These are phyloP conservation scores for Rhizopus sp. DNA, from an alignment of 371 early-diverging fungal genomes.

Conservation along the genomic window DNA sequence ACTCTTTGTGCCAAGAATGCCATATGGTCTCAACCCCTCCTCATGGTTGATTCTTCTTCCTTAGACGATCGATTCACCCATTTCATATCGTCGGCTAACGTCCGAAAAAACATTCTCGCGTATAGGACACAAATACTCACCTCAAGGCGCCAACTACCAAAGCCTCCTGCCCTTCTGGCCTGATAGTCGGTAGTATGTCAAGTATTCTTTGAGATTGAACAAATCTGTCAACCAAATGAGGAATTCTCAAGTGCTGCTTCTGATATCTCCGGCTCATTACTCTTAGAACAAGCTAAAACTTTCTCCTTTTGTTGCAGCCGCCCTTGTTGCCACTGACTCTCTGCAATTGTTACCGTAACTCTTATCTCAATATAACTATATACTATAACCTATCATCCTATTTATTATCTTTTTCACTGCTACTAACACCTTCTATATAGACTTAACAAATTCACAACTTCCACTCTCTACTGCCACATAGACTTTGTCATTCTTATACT, in stretches of 20 bases:
- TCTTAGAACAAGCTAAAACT: not conserved
- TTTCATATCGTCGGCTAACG: slow-evolving; percentile 37
- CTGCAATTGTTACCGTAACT: too few relatives aligned
- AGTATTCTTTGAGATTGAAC: slow-evolving; percentile 5
- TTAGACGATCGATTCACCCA: slow-evolving; percentile 12
- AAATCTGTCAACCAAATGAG: slow-evolving; percentile 4
- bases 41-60: not conserved
- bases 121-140: not conserved
- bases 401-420: too few relatives aligned
- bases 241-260: not conserved
- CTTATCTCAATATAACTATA: too few relatives aligned
- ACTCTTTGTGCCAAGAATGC: not conserved
- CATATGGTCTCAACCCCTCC: not conserved
- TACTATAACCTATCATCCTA: too few relatives aligned
- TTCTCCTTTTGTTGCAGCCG: not conserved
- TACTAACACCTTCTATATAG: too few relatives aligned
- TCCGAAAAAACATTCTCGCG: not conserved
- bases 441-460: too few relatives aligned
- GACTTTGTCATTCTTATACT: too few relatives aligned
- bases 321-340: too few relatives aligned
- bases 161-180: slow-evolving; percentile 4
- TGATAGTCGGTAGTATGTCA: slow-evolving; percentile 1
- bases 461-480: too few relatives aligned
- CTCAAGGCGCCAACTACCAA: not conserved
- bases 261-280: not conserved